phyloP scores from a whole-genome alignment of 495 filamentous ascomycete genomes.

The Penicillium psychrofluorescens region DNA sequence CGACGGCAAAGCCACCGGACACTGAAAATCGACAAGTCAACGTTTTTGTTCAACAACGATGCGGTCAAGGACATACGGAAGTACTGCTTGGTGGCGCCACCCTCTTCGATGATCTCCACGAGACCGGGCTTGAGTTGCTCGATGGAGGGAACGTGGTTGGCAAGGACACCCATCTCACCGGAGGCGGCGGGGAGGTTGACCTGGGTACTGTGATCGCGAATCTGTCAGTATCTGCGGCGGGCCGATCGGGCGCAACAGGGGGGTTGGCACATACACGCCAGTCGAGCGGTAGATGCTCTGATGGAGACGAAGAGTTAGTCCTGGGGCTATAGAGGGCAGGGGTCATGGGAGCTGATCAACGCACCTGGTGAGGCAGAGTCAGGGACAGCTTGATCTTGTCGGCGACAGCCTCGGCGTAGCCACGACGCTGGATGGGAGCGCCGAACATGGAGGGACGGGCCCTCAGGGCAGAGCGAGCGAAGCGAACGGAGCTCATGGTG shows the following conservation, averaged over 20 bases:
- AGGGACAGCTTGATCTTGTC: constrained; percentile 98
- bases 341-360: constrained; percentile 18
- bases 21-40: constrained; percentile 44
- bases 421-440: constrained; percentile 69
- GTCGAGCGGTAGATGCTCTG: constrained; percentile 69
- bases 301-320: constrained; percentile 16
- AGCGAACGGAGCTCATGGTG: constrained; percentile 84
- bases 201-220: constrained; percentile 63
- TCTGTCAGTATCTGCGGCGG: constrained; percentile 27
- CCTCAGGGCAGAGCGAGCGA: constrained; percentile 80
- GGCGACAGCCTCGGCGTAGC: constrained; percentile 87
- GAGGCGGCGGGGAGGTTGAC: constrained; percentile 98
- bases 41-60: constrained; percentile 1
- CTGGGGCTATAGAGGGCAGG: constrained; percentile 1
- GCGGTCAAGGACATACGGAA: constrained; percentile 70
- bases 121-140: constrained; percentile 97
- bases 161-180: constrained; percentile 98
- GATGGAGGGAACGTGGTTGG: constrained; percentile 97
- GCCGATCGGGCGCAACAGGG: constrained; percentile 3
- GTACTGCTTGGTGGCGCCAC: constrained; percentile 87
- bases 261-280: constrained; percentile 53
- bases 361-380: constrained; percentile 95
- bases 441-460: constrained; percentile 63
- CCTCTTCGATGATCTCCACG: constrained; percentile 93
- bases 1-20: constrained; percentile 92